Evolutionary conservation across 345 rosid genomes (phyloP).

Genomic region (Brassica carinata): DNA sequence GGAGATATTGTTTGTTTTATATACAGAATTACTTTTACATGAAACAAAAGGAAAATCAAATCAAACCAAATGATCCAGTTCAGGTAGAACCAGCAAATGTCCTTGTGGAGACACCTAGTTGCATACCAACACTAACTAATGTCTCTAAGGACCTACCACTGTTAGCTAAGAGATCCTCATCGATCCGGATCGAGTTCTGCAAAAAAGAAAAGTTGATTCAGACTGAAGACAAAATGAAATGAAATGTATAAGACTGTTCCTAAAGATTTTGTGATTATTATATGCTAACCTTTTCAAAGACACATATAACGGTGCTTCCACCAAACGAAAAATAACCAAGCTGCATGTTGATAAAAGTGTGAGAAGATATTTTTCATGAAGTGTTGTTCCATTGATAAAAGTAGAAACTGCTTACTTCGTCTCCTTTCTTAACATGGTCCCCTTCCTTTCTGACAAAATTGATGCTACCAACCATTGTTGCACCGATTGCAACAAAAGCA

Average conservation of each 20-base stretch:
- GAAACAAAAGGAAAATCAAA: not conserved
- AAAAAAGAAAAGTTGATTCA: not conserved
- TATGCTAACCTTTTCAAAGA: constrained; percentile 76
- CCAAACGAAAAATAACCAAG: constrained; percentile 91
- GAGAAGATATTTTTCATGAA: not conserved
- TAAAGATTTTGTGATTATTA: not conserved
- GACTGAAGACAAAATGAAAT: not conserved
- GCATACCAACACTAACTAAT: constrained; percentile 84
- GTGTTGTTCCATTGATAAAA: constrained; percentile 1
- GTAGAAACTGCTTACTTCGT: constrained; percentile 55
- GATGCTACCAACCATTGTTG: constrained; percentile 97
- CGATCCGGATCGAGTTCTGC: constrained; percentile 72
- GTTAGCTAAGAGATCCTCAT: constrained; percentile 71
- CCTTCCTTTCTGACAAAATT: constrained; percentile 47
- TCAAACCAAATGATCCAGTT: constrained; percentile 1
- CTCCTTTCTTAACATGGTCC: constrained; percentile 69
- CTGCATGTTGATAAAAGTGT: constrained; percentile 46
- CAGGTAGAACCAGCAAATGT: constrained; percentile 11
- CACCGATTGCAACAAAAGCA: constrained; percentile 92
- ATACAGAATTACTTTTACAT: constrained; percentile 6
- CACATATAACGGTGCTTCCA: constrained; percentile 90
- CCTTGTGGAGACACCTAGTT: constrained; percentile 62
- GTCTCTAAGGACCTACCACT: constrained; percentile 86
- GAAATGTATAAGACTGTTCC: not conserved
- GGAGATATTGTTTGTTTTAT: not conserved